Evolutionary conservation across 139 green algal species (phyloP), one percentile per base, ranked within the genome.

Genomic region (Picochlorum sp.): DNA sequence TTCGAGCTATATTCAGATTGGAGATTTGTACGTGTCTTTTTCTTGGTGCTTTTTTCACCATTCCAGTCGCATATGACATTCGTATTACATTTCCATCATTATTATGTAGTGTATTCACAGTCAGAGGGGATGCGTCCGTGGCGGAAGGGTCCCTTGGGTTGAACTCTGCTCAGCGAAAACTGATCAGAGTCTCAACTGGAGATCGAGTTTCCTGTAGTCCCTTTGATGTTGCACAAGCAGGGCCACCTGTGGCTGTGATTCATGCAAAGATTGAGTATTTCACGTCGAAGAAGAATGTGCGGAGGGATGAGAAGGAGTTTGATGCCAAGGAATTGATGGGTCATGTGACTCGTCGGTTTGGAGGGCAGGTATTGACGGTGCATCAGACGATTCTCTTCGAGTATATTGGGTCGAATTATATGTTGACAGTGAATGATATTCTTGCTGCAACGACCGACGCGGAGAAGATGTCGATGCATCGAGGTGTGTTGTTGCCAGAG

Each of bases 301-400:
- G 65, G 1, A 70, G 65, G 24, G 56, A 70, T 24, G 77, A 76
- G 6, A 38, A 72, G 8, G 85, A 94, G 63, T 24, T 92, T 38
- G 64, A 82, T n/a, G 82, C 86, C 0, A 63, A 65, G 2, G 68
- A 83, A 1, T 34, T 95, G n/a, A 85, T 81, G 56, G 66, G 65
- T 7, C 67, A 87, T 51, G 51, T 94, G 20, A 47, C 82, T 4
- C 64, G 69, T 18, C 63, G 67, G 18, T 90, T 92, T 85, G 14
- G 8, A 62, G 49, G 47, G n/a, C 77, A 94, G 82, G 68, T 97
- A 4, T 81, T 96, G 4, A 80, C 76, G 0, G 60, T 80, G 2
- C 72, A 76, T 4, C 92, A 98, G 73, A 74, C 87, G 45, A n/a
- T 92, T 1, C 81, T 83, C 1, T 96, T 97, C 69, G 92, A 98